Evolutionary conservation across 1,284 basidiomycete genomes (phyloP).

Genomic region (Ustilago shanxiensis): DNA sequence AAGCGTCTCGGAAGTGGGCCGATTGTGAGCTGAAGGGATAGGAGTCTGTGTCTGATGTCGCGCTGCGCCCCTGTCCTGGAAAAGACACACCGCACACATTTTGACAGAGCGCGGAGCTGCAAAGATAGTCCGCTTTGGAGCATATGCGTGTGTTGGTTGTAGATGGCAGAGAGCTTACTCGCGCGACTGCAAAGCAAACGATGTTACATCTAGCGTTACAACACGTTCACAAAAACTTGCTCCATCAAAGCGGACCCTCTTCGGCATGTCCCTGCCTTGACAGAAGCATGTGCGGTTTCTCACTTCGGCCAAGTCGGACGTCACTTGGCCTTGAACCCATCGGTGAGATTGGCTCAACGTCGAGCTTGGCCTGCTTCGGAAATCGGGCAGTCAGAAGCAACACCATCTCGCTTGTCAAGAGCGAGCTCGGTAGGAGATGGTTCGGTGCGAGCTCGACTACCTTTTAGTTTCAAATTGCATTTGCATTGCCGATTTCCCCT

Average conservation of each 20-base stretch:
- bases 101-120: not conserved
- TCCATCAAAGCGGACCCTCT: too few relatives aligned
- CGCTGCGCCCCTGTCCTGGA: conserved; percentile 26
- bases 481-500: too few relatives aligned
- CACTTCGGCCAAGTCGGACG: not conserved
- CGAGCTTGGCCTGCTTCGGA: not conserved
- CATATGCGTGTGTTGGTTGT: too few relatives aligned
- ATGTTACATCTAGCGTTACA: not conserved
- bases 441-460: too few relatives aligned
- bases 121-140: too few relatives aligned
- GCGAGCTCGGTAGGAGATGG: conserved; percentile 21
- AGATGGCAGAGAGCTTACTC: conserved; percentile 4
- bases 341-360: too few relatives aligned
- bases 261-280: too few relatives aligned
- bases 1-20: too few relatives aligned
- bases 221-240: not conserved
- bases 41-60: not conserved
- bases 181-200: not conserved
- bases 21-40: not conserved
- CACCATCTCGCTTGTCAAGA: not conserved
- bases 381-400: not conserved
- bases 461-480: too few relatives aligned
- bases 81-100: too few relatives aligned
- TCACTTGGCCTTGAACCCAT: not conserved
- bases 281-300: too few relatives aligned